A percentile compares a stretch with the other conserved stretches of the same genome.
Evolutionary conservation across 352 stramenopile genomes (phyloP).

Genomic region (Globisporangium carolinianum): DNA sequence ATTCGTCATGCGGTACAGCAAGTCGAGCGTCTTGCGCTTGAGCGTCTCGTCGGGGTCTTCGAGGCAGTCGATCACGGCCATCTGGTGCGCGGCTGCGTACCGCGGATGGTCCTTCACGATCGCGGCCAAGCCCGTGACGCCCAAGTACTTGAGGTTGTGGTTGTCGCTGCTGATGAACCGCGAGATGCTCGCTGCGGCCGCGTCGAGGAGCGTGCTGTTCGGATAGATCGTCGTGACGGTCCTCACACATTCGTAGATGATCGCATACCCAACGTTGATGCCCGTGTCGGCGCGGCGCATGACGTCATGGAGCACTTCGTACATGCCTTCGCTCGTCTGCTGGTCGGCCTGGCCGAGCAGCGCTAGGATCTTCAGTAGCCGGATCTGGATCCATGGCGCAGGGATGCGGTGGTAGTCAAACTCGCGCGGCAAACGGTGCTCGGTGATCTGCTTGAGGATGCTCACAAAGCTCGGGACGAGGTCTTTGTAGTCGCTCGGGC

Average conservation of each 20-base stretch:
- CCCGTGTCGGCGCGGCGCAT: conserved; percentile 98
- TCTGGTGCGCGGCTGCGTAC: conserved; percentile 98
- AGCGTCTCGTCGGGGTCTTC: conserved; percentile 99
- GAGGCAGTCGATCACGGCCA: conserved; percentile 99
- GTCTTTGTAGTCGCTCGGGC: conserved; percentile 95
- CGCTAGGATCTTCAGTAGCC: conserved; percentile 95
- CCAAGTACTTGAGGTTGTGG: conserved; percentile 99
- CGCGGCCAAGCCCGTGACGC: conserved; percentile 96
- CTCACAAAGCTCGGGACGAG: conserved; percentile 97
- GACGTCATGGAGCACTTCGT: conserved; percentile 98
- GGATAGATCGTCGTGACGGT: conserved; percentile 99
- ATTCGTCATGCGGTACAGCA: conserved; percentile 98
- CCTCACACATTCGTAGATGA: conserved; percentile 99
- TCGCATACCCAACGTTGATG: conserved; percentile 99
- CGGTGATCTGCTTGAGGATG: conserved; percentile 99
- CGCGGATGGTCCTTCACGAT: conserved; percentile 96
- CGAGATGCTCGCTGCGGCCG: conserved; percentile 88
- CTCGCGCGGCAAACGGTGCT: conserved; percentile 96
- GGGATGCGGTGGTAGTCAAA: conserved; percentile 99
- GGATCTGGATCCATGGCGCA: conserved; percentile 99
- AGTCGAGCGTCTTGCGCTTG: conserved; percentile 97
- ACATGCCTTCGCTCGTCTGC: conserved; percentile 96
- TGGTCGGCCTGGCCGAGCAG: conserved; percentile 93
- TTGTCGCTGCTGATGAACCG: conserved; percentile 94
- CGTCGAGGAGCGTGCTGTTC: conserved; percentile 96